Conservation (phyloP, 2,329 filamentous ascomycete genomes). For the Hypomyces rosellus region DNA sequence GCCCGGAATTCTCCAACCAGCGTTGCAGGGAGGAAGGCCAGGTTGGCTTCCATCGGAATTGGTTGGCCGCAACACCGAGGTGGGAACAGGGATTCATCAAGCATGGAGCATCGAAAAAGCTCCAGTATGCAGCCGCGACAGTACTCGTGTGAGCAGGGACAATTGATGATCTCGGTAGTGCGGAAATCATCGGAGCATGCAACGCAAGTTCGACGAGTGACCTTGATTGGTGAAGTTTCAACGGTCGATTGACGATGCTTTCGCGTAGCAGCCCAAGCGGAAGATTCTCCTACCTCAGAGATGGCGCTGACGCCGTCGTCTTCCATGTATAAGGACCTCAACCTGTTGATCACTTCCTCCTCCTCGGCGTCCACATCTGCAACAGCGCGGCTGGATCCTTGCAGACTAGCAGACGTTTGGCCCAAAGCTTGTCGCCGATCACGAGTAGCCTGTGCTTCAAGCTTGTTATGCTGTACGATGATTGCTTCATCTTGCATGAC, state of each 20-base stretch:
- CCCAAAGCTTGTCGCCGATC: slow-evolving; percentile 1
- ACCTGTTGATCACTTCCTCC: slow-evolving; percentile 6
- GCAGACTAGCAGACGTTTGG: background rate
- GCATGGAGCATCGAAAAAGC: slow-evolving; percentile 35
- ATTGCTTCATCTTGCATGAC: slow-evolving; percentile 10
- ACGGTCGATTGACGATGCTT: background rate
- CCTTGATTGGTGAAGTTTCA: background rate
- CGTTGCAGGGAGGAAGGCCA: slow-evolving; percentile 27
- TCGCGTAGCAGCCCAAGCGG: background rate
- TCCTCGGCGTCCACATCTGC: background rate
- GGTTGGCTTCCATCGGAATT: slow-evolving; percentile 31
- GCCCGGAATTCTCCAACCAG: slow-evolving; percentile 32
- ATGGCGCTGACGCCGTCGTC: background rate
- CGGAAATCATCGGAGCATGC: slow-evolving; percentile 4
- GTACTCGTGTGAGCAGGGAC: slow-evolving; percentile 42
- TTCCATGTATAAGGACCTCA: slow-evolving; percentile 1
- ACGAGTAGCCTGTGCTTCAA: slow-evolving; percentile 3
- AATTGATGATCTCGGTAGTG: slow-evolving; percentile 1
- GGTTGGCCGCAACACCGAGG: slow-evolving; percentile 42
- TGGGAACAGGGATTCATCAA: slow-evolving; percentile 46
- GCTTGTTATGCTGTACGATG: slow-evolving; percentile 3
- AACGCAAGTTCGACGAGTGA: slow-evolving; percentile 1
- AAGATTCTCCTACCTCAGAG: background rate
- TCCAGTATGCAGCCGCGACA: slow-evolving; percentile 40
- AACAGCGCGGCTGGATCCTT: background rate